Conservation (phyloP, 2,329 filamentous ascomycete genomes). For the Ascochyta fabae region DNA sequence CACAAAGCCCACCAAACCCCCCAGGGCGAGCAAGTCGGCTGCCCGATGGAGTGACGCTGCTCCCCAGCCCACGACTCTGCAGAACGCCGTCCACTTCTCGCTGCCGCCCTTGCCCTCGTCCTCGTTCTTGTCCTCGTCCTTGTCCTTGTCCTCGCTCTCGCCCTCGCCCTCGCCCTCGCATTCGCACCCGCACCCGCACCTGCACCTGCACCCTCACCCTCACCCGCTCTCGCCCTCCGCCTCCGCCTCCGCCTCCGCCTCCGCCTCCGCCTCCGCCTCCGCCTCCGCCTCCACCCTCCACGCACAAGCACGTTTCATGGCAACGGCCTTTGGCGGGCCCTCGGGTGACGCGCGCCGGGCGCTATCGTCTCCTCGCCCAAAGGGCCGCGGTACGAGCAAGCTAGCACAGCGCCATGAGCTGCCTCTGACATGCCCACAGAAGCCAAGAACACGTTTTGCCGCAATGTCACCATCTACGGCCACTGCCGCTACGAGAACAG, state of each 20-base stretch:
- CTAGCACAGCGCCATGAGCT: not conserved
- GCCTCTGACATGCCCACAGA: slow-evolving; percentile 54
- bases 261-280: not conserved
- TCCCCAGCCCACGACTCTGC: slow-evolving; percentile 21
- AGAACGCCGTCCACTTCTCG: slow-evolving; percentile 24
- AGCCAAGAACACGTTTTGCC: slow-evolving; percentile 85
- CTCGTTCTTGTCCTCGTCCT: too few species aligned
- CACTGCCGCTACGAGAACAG: slow-evolving; percentile 92
- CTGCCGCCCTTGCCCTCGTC: not conserved
- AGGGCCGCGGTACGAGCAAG: slow-evolving; percentile 50
- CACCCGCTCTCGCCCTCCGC: slow-evolving; percentile 14
- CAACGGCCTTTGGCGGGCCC: slow-evolving; percentile 45
- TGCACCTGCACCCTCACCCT: too few species aligned
- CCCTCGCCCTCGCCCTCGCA: too few species aligned
- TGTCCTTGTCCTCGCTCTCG: too few species aligned
- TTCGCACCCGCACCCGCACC: too few species aligned
- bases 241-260: too few species aligned
- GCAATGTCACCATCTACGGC: slow-evolving; percentile 92
- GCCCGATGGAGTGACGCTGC: slow-evolving; percentile 40
- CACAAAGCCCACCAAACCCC: slow-evolving; percentile 28
- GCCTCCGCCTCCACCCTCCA: not conserved
- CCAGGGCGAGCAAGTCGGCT: slow-evolving; percentile 8
- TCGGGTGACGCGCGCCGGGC: slow-evolving; percentile 51
- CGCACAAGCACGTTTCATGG: slow-evolving; percentile 37
- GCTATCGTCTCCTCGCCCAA: slow-evolving; percentile 52